Conservation (phyloP, 495 filamentous ascomycete genomes). For the Aspergillus ellipticus region DNA sequence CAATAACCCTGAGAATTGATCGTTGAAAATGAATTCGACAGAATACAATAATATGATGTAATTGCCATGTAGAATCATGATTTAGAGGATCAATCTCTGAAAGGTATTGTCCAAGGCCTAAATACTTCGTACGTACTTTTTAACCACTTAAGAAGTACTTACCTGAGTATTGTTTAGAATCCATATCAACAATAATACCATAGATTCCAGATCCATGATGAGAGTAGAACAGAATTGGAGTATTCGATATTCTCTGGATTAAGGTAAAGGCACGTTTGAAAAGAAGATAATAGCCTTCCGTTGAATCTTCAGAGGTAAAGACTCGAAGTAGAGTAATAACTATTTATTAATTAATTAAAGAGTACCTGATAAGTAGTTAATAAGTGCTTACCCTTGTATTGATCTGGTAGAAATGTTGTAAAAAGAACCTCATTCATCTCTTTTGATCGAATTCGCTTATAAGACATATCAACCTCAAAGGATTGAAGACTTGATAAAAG, state of each 20-base stretch:
- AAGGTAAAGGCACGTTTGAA: too few species aligned
- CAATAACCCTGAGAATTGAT: slow-evolving; percentile 3
- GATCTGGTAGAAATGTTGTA: slow-evolving; percentile 2
- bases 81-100: slow-evolving; percentile 4
- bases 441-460: slow-evolving; percentile 5
- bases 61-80: neutral
- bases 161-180: slow-evolving; percentile 6
- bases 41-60: slow-evolving; percentile 6
- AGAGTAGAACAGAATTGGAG: slow-evolving; percentile 4
- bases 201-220: slow-evolving; percentile 7
- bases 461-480: slow-evolving; percentile 12
- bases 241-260: slow-evolving; percentile 1
- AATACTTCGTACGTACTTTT: neutral
- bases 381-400: slow-evolving; percentile 11
- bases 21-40: slow-evolving; percentile 6
- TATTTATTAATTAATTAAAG: slow-evolving; percentile 1
- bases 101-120: slow-evolving; percentile 6
- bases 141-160: slow-evolving; percentile 5
- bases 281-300: slow-evolving; percentile 8
- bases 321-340: slow-evolving; percentile 9
- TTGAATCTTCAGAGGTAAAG: slow-evolving; percentile 1
- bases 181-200: slow-evolving; percentile 12
- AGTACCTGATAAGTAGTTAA: too few species aligned
- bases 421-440: slow-evolving; percentile 10
- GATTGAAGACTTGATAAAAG: neutral